phyloP scores from a whole-genome alignment of 2,329 filamentous ascomycete species.

The Sarocladiaceae sp. region DNA sequence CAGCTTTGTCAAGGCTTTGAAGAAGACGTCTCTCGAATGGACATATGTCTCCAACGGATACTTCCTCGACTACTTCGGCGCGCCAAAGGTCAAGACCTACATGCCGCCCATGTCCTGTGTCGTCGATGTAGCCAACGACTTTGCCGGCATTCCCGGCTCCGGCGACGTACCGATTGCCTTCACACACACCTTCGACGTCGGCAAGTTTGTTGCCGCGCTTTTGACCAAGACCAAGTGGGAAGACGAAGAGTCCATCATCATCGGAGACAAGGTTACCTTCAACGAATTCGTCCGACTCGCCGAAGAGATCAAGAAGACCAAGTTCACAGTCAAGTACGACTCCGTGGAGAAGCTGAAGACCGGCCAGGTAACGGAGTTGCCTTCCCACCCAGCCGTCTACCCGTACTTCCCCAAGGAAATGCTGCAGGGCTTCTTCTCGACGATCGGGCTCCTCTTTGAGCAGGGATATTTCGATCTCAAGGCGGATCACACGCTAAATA shows the following conservation, averaged over 20 bases:
- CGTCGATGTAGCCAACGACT: conserved; percentile 37
- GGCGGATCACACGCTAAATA: conserved; percentile 18
- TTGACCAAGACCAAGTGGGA: conserved; percentile 42
- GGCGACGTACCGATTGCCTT: conserved; percentile 40
- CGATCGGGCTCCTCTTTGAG: conserved; percentile 11
- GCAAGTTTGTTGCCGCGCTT: conserved; percentile 36
- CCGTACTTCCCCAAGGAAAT: conserved; percentile 20
- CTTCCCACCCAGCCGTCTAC: conserved; percentile 19
- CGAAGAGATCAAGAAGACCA: conserved; percentile 34
- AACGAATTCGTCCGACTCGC: conserved; percentile 40
- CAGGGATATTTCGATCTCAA: conserved; percentile 19
- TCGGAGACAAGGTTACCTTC: conserved; percentile 38
- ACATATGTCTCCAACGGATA: conserved; percentile 28
- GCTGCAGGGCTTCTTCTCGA: conserved; percentile 16
- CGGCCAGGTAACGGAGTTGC: conserved; percentile 30
- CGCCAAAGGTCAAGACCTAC: conserved; percentile 28
- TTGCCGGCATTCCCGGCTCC: conserved; percentile 43
- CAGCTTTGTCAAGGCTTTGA: background rate
- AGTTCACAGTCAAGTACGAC: conserved; percentile 35
- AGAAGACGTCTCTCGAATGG: conserved; percentile 7
- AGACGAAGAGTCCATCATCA: conserved; percentile 23
- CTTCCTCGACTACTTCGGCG: conserved; percentile 43
- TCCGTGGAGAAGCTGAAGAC: conserved; percentile 26
- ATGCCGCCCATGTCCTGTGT: conserved; percentile 34
- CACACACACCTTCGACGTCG: conserved; percentile 46